Conservation (phyloP, 495 filamentous ascomycete genomes). For the Chlorociboria aeruginascens region DNA sequence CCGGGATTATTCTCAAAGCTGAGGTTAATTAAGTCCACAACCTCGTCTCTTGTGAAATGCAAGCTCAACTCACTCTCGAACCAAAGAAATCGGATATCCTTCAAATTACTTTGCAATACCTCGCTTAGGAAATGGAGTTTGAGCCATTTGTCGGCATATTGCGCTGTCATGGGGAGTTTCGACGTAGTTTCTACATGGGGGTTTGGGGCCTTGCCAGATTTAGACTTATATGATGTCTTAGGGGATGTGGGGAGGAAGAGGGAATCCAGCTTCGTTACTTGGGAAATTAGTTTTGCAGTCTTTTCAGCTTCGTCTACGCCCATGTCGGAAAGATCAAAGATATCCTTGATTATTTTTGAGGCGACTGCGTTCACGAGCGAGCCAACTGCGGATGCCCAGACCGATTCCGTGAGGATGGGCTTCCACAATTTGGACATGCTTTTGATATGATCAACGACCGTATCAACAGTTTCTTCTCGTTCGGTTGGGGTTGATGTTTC, state of each 20-base stretch:
- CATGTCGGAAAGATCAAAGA: constrained; percentile 79
- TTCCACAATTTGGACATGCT: constrained; percentile 66
- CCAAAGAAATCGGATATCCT: constrained; percentile 84
- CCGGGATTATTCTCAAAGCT: constrained; percentile 83
- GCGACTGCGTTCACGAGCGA: constrained; percentile 69
- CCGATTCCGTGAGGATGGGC: constrained; percentile 66
- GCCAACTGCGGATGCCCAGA: constrained; percentile 74
- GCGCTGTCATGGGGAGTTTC: constrained; percentile 52
- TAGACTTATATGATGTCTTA: constrained; percentile 2
- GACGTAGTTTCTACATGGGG: constrained; percentile 11
- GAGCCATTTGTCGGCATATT: constrained; percentile 78
- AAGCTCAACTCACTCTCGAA: constrained; percentile 70
- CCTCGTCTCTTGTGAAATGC: constrained; percentile 73
- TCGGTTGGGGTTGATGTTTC: constrained; percentile 28
- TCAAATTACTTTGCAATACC: constrained; percentile 79
- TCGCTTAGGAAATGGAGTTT: constrained; percentile 81
- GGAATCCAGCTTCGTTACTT: constrained; percentile 59
- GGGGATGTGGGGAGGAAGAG: constrained; percentile 52
- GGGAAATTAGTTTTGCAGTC: constrained; percentile 59
- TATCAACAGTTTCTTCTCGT: constrained; percentile 54
- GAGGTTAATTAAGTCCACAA: constrained; percentile 76
- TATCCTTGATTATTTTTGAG: constrained; percentile 69
- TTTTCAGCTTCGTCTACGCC: constrained; percentile 75
- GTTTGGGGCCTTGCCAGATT: constrained; percentile 5
- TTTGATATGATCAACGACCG: constrained; percentile 54